Percentiles rank a stretch among this genome's conserved stretches.
These are phyloP conservation scores for Gastrolobium villosum DNA, from an alignment of 306 rosid species.

Conservation along the genomic window DNA sequence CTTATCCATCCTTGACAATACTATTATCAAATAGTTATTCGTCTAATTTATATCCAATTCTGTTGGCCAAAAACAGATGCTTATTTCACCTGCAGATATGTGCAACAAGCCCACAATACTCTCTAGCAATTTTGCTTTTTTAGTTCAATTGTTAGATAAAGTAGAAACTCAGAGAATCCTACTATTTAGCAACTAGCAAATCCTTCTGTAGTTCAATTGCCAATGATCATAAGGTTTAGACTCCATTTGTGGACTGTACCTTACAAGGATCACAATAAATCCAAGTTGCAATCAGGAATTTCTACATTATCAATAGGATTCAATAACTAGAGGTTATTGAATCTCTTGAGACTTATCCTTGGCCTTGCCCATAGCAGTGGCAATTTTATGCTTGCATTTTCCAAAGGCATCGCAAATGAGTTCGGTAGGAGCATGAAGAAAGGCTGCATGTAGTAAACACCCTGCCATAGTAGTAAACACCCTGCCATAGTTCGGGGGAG, in stretches of 20 bases:
- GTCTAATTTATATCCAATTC: not conserved
- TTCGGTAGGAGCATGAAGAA: conserved; percentile 53
- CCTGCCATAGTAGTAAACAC: too few relatives aligned
- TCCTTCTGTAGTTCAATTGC: not conserved
- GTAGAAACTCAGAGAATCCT: not conserved
- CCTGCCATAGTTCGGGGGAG: too few relatives aligned
- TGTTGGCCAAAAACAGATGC: not conserved
- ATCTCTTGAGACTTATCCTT: conserved; percentile 49
- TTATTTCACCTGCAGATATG: not conserved
- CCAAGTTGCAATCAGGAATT: not conserved
- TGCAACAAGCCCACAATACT: not conserved
- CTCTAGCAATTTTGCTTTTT: not conserved
- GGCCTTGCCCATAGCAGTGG: conserved; percentile 58
- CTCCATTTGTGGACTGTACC: not conserved
- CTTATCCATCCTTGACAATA: conserved; percentile 12
- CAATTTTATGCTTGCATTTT: conserved; percentile 69
- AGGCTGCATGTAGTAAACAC: too few relatives aligned
- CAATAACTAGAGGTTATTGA: too few relatives aligned
- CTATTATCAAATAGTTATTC: not conserved
- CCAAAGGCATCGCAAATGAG: conserved; percentile 76
- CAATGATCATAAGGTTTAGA: not conserved
- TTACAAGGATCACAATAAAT: not conserved
- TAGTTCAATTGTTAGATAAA: too few relatives aligned
- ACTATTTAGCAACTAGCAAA: not conserved
- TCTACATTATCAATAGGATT: not conserved